A percentile compares a stretch with the other conserved stretches of the same genome.
Evolutionary conservation across 2,329 filamentous ascomycete species (phyloP).

Genomic region (Talaromyces piceae): DNA sequence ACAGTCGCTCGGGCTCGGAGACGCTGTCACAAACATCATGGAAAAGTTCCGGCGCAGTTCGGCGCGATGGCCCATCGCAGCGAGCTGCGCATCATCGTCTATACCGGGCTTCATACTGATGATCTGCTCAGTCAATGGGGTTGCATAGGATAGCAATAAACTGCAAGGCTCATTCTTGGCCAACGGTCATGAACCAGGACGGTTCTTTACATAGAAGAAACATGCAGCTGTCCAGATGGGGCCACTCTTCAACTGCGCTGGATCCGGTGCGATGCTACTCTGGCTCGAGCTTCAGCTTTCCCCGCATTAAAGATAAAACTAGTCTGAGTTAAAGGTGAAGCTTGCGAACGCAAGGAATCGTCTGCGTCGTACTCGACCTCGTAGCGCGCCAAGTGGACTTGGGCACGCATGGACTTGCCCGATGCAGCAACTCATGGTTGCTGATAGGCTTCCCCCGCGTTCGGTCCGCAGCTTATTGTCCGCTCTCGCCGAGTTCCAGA

Average conservation of each 20-base stretch:
- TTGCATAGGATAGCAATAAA: neutral
- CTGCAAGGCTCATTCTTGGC: neutral
- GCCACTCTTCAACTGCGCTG: neutral
- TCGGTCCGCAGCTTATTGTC: neutral
- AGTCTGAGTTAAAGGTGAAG: neutral
- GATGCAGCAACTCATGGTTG: neutral
- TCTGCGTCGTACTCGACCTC: neutral
- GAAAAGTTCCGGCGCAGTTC: neutral
- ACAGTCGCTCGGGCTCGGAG: neutral
- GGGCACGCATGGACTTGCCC: neutral
- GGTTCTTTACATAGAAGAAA: neutral
- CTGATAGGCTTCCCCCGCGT: neutral
- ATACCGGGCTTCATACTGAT: neutral
- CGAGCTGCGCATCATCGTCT: neutral
- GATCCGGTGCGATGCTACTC: neutral
- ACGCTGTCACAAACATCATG: neutral
- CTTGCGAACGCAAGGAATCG: neutral
- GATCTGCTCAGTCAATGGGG: neutral
- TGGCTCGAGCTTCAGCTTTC: neutral
- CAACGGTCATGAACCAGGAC: neutral
- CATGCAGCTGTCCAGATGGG: neutral
- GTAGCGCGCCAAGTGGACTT: neutral
- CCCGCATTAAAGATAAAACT: neutral
- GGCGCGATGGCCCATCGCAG: neutral
- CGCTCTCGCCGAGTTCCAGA: neutral